Conservation (phyloP, 176 grass and related monocot genomes). For the Triticum urartu region DNA sequence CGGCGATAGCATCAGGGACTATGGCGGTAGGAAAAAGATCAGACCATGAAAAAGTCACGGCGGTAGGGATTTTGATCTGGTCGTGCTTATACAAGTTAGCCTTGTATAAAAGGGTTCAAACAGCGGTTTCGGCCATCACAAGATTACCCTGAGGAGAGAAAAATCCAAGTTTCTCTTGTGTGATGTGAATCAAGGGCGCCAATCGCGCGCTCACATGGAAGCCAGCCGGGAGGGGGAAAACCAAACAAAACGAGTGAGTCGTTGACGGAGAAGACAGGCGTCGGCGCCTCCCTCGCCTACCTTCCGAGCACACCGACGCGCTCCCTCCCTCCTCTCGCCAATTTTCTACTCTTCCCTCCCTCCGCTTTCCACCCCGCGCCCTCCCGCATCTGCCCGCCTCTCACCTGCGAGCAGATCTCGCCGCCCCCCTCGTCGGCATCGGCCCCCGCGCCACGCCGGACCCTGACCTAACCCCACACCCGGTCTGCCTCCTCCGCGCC, state of each 20-base stretch:
- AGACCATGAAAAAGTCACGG: too few species aligned
- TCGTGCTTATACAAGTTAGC: too few species aligned
- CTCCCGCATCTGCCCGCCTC: too few species aligned
- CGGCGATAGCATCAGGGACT: too few species aligned
- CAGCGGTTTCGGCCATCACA: too few species aligned
- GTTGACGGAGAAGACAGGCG: background rate
- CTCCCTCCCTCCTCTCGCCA: background rate
- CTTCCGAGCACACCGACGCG: background rate
- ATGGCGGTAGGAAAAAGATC: too few species aligned
- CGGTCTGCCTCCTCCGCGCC: background rate
- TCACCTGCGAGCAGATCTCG: conserved; percentile 17
- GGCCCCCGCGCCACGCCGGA: background rate
- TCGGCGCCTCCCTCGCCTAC: too few species aligned
- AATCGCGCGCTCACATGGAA: background rate
- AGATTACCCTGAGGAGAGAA: too few species aligned
- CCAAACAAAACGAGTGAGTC: background rate
- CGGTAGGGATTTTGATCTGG: too few species aligned
- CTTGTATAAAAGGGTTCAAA: too few species aligned
- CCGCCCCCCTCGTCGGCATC: background rate
- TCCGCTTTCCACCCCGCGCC: background rate
- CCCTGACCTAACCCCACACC: background rate
- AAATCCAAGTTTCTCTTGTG: too few species aligned
- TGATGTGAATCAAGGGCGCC: too few species aligned
- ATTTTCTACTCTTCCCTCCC: conserved; percentile 6
- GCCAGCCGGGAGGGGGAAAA: background rate